Evolutionary conservation across 2,329 filamentous ascomycete species (phyloP), one percentile per base, ranked within the genome.

Genomic region (Colletotrichum horii): DNA sequence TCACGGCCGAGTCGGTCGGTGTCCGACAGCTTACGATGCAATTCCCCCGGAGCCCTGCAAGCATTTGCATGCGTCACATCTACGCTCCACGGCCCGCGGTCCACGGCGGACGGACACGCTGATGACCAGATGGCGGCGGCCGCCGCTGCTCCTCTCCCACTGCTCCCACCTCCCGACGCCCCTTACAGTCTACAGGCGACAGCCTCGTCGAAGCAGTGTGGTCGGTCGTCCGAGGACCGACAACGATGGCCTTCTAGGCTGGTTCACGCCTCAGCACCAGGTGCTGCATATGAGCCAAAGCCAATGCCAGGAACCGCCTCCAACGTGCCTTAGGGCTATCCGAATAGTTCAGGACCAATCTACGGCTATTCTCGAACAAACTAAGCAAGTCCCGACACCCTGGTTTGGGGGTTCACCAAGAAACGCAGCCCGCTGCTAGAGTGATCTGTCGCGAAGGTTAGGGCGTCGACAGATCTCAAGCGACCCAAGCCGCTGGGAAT

Each of bases 381-480:
- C 75, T 77, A 77, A 75, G 58, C 62, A 68, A 69, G 48, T 76
- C 70, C 76, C 76, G 74, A 74, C 30, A 76, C 66, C 74, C 74
- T 77, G 76, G 76, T 77, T 73, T 74, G 76, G 74, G 75, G 76
- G 76, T 76, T 76, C 74, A 74, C 74, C 74, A 76, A 76, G 74
- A 75, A 76, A 76, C 66, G 70, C 76, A 76, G 61, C 74, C 74
- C 74, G 66, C 73, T 76, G 74, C 76, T 71, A 76, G 76, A 77
- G 66, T 77, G 70, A 77, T 77, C 76, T 77, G 62, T 77, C 74
- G 67, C 70, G 74, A 76, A 73, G 64, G 70, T 76, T 77, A 77
- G 76, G 74, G 76, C 74, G 74, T 76, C 70, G 76, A 76, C 76
- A 76, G 76, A 77, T 77, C 74, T 77, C 74, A 76, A 76, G 76